Evolutionary conservation across 768 basidiomycete species (phyloP).

Genomic region (Sutorius australiensis): DNA sequence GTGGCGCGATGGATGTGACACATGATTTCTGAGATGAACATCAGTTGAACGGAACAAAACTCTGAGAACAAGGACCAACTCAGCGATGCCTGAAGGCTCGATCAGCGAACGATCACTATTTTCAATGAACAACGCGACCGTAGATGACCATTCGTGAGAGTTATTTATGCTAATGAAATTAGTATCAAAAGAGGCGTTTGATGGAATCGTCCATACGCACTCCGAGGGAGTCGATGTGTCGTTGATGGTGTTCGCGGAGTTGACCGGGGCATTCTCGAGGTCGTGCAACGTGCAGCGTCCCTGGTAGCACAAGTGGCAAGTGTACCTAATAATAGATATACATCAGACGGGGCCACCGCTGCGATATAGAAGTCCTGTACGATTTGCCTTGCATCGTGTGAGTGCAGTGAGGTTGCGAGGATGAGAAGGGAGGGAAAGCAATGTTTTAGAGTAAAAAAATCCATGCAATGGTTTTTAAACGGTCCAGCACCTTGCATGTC

Average conservation of each 20-base stretch:
- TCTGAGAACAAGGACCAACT: slow-evolving; percentile 10
- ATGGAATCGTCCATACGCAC: slow-evolving; percentile 9
- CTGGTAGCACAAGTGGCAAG: neutral
- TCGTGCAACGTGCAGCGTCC: neutral
- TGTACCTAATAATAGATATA: slow-evolving; percentile 1
- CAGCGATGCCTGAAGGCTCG: neutral
- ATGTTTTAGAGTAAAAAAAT: neutral
- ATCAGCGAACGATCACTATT: slow-evolving; percentile 1
- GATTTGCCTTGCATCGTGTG: slow-evolving; percentile 7
- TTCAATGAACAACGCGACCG: neutral
- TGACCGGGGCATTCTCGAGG: neutral
- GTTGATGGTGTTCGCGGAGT: neutral
- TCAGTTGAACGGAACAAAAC: neutral
- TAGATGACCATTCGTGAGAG: neutral
- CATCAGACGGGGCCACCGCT: neutral
- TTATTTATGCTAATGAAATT: neutral
- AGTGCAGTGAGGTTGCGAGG: neutral
- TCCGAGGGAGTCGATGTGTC: neutral
- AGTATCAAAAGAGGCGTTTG: slow-evolving; percentile 1
- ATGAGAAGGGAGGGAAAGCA: neutral
- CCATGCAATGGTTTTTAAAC: slow-evolving; percentile 9
- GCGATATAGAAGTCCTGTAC: slow-evolving; percentile 4
- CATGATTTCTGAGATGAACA: slow-evolving; percentile 4
- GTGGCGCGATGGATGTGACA: neutral
- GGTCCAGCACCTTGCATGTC: neutral